Percentiles rank a stretch among this genome's conserved stretches.
phyloP scores from a whole-genome alignment of 768 basidiomycete genomes.

The Trametes cinnabarina region DNA sequence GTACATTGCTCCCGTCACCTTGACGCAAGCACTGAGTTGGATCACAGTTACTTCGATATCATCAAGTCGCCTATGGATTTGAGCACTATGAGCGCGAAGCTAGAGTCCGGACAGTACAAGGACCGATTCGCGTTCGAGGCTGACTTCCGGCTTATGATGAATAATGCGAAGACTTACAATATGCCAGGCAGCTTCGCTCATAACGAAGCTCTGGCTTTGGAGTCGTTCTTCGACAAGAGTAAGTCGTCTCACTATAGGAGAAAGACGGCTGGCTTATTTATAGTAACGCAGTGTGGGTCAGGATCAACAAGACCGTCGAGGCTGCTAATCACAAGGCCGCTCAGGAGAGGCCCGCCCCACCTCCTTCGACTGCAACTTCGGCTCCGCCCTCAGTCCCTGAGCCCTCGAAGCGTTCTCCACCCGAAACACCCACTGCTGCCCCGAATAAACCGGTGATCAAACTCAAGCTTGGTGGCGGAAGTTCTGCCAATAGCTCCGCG shows the following conservation, averaged over 20 bases:
- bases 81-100: conserved; percentile 80
- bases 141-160: conserved; percentile 86
- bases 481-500: conserved; percentile 14
- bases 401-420: conserved; percentile 16
- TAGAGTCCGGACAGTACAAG: conserved; percentile 83
- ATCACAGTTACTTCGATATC: conserved; percentile 80
- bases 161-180: conserved; percentile 88
- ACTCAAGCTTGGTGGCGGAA: conserved; percentile 50
- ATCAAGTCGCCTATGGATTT: conserved; percentile 96
- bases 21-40: neutral
- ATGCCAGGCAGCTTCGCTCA: conserved; percentile 65
- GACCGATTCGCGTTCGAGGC: conserved; percentile 79
- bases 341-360: conserved; percentile 14
- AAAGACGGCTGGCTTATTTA: neutral
- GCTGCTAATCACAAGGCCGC: conserved; percentile 51
- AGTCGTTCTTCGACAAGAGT: conserved; percentile 86
- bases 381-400: neutral
- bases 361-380: conserved; percentile 10
- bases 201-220: conserved; percentile 71
- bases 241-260: conserved; percentile 31
- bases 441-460: conserved; percentile 56
- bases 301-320: conserved; percentile 82
- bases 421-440: conserved; percentile 36
- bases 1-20: neutral
- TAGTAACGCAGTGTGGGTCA: conserved; percentile 68